Conservation (phyloP, 2,329 filamentous ascomycete genomes). For the Verticillium longisporum region DNA sequence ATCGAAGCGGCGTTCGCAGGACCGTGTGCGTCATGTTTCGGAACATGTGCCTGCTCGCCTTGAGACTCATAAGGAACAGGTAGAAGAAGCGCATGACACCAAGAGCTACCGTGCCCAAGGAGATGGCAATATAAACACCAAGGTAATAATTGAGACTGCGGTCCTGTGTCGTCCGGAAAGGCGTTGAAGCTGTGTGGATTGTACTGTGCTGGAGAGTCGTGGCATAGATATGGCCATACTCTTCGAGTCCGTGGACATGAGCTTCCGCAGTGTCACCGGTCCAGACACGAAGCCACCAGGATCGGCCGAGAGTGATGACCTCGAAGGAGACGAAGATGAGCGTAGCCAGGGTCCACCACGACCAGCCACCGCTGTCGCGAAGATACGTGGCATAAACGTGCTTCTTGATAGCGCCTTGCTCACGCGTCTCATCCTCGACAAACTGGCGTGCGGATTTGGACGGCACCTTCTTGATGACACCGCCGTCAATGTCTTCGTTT, state of each 20-base stretch:
- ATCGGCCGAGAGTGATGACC: slow-evolving; percentile 46
- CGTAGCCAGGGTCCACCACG: slow-evolving; percentile 51
- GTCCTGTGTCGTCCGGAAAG: slow-evolving; percentile 18
- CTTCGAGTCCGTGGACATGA: slow-evolving; percentile 26
- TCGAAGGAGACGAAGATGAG: slow-evolving; percentile 49
- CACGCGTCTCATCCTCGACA: slow-evolving; percentile 67
- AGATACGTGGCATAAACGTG: slow-evolving; percentile 64
- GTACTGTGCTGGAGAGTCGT: slow-evolving; percentile 39
- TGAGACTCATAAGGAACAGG: slow-evolving; percentile 58
- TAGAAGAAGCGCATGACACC: slow-evolving; percentile 58
- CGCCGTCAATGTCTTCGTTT: slow-evolving; percentile 29
- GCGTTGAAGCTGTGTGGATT: slow-evolving; percentile 28
- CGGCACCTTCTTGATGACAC: slow-evolving; percentile 38
- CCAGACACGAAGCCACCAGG: slow-evolving; percentile 62
- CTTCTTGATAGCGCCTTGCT: slow-evolving; percentile 61
- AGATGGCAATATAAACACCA: slow-evolving; percentile 57
- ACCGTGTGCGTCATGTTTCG: slow-evolving; percentile 59
- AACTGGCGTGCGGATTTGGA: slow-evolving; percentile 60
- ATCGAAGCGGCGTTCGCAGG: slow-evolving; percentile 66
- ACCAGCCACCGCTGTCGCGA: slow-evolving; percentile 54
- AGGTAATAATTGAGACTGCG: slow-evolving; percentile 56
- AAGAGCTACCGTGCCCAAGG: slow-evolving; percentile 47
- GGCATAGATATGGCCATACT: slow-evolving; percentile 18
- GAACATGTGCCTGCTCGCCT: slow-evolving; percentile 63
- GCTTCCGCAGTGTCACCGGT: slow-evolving; percentile 37